phyloP scores from a whole-genome alignment of 495 filamentous ascomycete genomes.

The Penicillium lividum region DNA sequence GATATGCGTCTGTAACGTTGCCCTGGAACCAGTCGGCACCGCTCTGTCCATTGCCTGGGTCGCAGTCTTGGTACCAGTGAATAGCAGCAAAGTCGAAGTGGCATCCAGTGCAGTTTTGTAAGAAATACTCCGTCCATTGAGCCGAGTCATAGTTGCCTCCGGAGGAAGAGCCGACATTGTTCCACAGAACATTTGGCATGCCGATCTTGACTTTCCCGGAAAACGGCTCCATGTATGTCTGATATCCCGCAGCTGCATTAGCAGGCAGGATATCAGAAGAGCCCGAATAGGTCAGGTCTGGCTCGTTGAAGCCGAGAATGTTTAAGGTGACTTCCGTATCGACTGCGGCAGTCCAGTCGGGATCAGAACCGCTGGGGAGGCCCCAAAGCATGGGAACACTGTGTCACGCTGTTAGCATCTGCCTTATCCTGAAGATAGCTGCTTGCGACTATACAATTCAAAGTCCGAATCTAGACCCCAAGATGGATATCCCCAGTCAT shows the following conservation, averaged over 20 bases:
- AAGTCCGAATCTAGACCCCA: neutral
- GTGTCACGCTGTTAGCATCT: neutral
- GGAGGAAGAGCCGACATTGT: neutral
- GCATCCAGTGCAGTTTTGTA: neutral
- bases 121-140: neutral
- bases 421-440: neutral
- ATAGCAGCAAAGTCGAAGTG: neutral
- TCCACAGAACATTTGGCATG: neutral
- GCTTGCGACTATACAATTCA: neutral
- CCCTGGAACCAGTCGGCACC: neutral
- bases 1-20: neutral
- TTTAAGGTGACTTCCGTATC: neutral
- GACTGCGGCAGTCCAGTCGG: neutral
- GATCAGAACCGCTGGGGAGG: neutral
- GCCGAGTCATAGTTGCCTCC: neutral
- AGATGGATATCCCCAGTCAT: neutral
- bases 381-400: neutral
- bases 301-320: neutral
- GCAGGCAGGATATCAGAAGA: neutral
- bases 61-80: neutral
- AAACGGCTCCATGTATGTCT: neutral
- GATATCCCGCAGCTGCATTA: neutral
- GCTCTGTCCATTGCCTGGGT: neutral
- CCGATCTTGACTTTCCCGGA: neutral
- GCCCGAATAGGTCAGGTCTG: neutral